Evolutionary conservation across 306 rosid species (phyloP), one percentile per base, ranked within the genome.

Genomic region (peach (Prunus persica)): DNA sequence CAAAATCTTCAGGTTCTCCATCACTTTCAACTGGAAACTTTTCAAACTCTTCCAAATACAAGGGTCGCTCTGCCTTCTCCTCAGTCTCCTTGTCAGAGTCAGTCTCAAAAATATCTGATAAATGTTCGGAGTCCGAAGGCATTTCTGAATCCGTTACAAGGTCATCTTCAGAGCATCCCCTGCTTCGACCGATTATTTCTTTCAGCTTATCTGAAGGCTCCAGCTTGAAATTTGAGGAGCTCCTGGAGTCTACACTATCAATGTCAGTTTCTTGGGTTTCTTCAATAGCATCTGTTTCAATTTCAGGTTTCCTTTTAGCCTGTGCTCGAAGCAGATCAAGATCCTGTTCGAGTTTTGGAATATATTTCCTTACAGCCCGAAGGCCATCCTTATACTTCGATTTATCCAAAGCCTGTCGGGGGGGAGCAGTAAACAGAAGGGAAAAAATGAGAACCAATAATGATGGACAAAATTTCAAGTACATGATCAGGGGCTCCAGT

Each of bases 311-410:
- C 74, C 82, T 84, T 79, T 78, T 60, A n/a, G 84, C 86, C 78
- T 76, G 96, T 54, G 89, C 91, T 71, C 79, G 91, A 78, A 95
- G 90, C 79, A 95, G 87, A 83, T 85, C 89, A 68, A 95, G 96
- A 67, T 90, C 97, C 73, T 92, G 97, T 74, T 89, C 84, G 4
- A 95, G 96, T 78, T 75, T 89, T 11, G 97, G 98, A 73, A 92
- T 90, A 60, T 89, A 66, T 81, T 86, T 90, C 81, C 96, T 85
- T 69, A 95, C 93, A 70, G 97, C 93, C 19, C 93, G 90, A 51
- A 95, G 96, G 71, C 91, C 92, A 77, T 95, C 99, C 84, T 88
- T 77, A 41, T 91, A 87, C 79, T 89, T 95, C 65, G 99, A 95
- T 88, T 95, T 92, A 83, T 92, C 97, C 88, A 95, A 82, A 84